Base-by-base conservation (phyloP, 345 rosid genomes). In the Mangifera indica region DNA sequence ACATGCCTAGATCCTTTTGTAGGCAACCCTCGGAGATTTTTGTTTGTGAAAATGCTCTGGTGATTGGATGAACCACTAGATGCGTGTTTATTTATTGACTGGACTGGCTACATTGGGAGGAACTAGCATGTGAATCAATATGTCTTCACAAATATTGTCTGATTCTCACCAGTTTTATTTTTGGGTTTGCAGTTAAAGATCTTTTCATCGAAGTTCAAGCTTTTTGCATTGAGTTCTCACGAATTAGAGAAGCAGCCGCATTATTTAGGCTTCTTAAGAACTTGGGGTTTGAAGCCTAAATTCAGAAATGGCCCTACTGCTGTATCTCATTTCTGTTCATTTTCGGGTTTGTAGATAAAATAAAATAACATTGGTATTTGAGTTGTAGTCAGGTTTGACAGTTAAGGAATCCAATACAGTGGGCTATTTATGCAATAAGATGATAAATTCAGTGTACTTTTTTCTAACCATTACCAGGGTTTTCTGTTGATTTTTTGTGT, bases 191-290 rank as follows among this genome's bases (percentile, higher is more conserved):
- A 95, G 98, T 91, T 20, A 92, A 89, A 86, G 98, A 89, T 79
- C 92, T 91, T 46, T 88, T 95, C 83, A 89, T 92, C 42, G 98
- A 95, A 89, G 99, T 92, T 64, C 97, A 89, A 84, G 98, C 97
- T 26, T 92, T 95, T 84, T 95, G 97, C 87, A 91, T 95, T 3
- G 96, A 95, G 83, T 95, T 95, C 77, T 92, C 98, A 0, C 81
- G 99, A 76, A 84, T 92, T 67, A 80, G 96, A 72, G 99, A 91
- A 83, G 98, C 97, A 21, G 98, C 93, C 59, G 85, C 89, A 24
- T 81, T 95, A 34, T 95, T 95, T 83, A 89, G 97, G 91, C 92
- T 89, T 61, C 88, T 91, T 37, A 91, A 87, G 80, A 54, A 84
- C 54, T 80, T 91, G 83, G 92, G 86, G 46, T 80, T 91, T 80